phyloP scores from a whole-genome alignment of 306 rosid species.

The Castanea crenata region DNA sequence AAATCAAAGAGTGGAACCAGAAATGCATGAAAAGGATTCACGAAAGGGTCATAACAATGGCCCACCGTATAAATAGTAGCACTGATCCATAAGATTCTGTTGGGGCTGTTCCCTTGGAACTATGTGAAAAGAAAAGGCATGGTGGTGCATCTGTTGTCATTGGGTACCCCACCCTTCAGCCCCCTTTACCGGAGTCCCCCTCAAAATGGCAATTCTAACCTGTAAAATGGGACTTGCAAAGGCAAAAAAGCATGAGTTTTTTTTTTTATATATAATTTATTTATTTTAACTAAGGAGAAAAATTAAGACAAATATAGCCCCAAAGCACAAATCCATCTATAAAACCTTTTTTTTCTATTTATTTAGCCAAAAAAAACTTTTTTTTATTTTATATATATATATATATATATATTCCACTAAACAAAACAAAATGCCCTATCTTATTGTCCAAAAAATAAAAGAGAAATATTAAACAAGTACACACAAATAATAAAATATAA shows the following conservation, averaged over 20 bases:
- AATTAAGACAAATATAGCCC: too few relatives aligned
- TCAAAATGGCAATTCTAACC: slow-evolving; percentile 34
- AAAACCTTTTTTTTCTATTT: too few relatives aligned
- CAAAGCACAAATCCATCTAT: too few relatives aligned
- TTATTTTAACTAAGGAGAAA: too few relatives aligned
- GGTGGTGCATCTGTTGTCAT: slow-evolving; percentile 5
- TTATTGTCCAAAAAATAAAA: too few relatives aligned
- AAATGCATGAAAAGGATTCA: slow-evolving; percentile 37
- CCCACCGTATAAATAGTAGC: slow-evolving; percentile 54
- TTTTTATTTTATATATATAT: too few relatives aligned
- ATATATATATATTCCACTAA: too few relatives aligned
- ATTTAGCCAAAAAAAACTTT: too few relatives aligned
- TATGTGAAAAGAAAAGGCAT: slow-evolving; percentile 30
- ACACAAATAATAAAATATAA: too few relatives aligned
- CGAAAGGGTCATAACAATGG: slow-evolving; percentile 25
- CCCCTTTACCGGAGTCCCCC: slow-evolving; percentile 1
- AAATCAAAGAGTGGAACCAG: slow-evolving; percentile 16
- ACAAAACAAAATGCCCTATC: too few relatives aligned
- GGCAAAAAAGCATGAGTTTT: slow-evolving; percentile 1
- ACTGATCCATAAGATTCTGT: slow-evolving; percentile 59
- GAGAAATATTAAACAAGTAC: too few relatives aligned
- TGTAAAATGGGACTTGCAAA: slow-evolving; percentile 27
- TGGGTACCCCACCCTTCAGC: slow-evolving; percentile 18
- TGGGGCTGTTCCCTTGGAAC: slow-evolving; percentile 69
- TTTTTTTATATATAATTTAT: too few relatives aligned